Conservation (phyloP, 1,139 yeast species). For the Kodamaea alishanica region DNA sequence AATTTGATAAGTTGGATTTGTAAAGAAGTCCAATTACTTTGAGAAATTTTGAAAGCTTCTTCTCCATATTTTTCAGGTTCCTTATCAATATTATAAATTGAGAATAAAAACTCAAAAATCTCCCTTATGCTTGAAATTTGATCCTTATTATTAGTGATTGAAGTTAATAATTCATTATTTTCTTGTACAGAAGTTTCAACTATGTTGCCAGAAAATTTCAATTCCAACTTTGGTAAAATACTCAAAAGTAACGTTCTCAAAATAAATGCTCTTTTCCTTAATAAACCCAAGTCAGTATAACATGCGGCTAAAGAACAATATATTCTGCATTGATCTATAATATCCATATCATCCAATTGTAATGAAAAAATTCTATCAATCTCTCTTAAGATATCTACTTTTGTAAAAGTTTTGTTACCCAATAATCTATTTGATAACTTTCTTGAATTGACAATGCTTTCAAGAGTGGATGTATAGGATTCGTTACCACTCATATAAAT, state of each 20-base stretch:
- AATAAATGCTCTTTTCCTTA: constrained; percentile 68
- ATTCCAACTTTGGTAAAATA: constrained; percentile 37
- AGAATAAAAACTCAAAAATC: constrained; percentile 38
- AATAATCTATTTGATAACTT: constrained; percentile 33
- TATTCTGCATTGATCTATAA: constrained; percentile 55
- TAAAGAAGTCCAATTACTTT: constrained; percentile 50
- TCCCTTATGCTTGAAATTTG: constrained; percentile 18
- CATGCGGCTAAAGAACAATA: constrained; percentile 65
- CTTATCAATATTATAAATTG: constrained; percentile 38
- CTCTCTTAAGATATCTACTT: constrained; percentile 47
- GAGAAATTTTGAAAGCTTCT: constrained; percentile 23
- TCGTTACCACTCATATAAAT: constrained; percentile 49
- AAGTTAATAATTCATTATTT: constrained; percentile 1
- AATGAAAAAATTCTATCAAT: constrained; percentile 43
- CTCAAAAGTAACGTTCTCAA: constrained; percentile 57
- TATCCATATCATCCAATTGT: constrained; percentile 41
- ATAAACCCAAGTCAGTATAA: constrained; percentile 58
- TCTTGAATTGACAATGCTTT: constrained; percentile 16
- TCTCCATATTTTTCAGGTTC: constrained; percentile 25
- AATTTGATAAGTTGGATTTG: constrained; percentile 56
- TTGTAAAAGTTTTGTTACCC: constrained; percentile 19
- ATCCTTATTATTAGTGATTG: neutral
- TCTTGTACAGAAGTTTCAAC: neutral
- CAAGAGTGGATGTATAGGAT: constrained; percentile 6
- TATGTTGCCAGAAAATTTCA: constrained; percentile 1